Conservation (phyloP, 2,329 filamentous ascomycete genomes). For the Botryotinia convoluta region DNA sequence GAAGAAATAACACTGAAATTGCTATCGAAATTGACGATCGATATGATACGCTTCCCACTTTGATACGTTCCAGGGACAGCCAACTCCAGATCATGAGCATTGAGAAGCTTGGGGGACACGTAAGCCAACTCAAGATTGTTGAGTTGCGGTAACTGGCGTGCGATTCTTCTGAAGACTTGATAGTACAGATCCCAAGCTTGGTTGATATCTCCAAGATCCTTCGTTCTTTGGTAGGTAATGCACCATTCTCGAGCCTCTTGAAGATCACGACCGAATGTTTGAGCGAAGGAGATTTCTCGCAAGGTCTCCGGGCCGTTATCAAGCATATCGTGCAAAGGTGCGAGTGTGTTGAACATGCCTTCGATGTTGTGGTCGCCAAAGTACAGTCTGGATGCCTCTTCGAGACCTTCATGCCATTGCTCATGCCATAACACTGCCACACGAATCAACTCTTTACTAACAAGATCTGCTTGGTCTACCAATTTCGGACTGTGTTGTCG, state of each 20-base stretch:
- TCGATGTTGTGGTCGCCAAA: slow-evolving; percentile 98
- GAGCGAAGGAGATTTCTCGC: slow-evolving; percentile 93
- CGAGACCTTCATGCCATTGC: slow-evolving; percentile 95
- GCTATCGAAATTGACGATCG: slow-evolving; percentile 85
- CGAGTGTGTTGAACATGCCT: slow-evolving; percentile 90
- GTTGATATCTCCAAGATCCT: slow-evolving; percentile 90
- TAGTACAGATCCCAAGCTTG: slow-evolving; percentile 99
- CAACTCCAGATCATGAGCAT: slow-evolving; percentile 80
- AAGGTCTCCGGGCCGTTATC: slow-evolving; percentile 90
- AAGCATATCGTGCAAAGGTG: slow-evolving; percentile 86
- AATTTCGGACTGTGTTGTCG: slow-evolving; percentile 87
- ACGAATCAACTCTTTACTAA: slow-evolving; percentile 94
- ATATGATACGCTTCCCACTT: slow-evolving; percentile 72
- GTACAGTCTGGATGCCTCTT: slow-evolving; percentile 93
- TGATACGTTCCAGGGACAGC: slow-evolving; percentile 95
- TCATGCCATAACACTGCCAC: slow-evolving; percentile 98
- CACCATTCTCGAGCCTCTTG: slow-evolving; percentile 96
- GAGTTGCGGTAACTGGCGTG: slow-evolving; percentile 86
- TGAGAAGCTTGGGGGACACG: slow-evolving; percentile 89
- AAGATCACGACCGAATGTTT: slow-evolving; percentile 93
- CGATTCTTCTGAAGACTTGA: slow-evolving; percentile 94
- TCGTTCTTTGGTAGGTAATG: slow-evolving; percentile 82
- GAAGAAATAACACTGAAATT: slow-evolving; percentile 92
- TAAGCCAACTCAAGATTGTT: slow-evolving; percentile 93
- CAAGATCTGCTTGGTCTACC: slow-evolving; percentile 90